Conservation (phyloP, 192 early-diverging fungal species). For the Coemansia sp. region DNA sequence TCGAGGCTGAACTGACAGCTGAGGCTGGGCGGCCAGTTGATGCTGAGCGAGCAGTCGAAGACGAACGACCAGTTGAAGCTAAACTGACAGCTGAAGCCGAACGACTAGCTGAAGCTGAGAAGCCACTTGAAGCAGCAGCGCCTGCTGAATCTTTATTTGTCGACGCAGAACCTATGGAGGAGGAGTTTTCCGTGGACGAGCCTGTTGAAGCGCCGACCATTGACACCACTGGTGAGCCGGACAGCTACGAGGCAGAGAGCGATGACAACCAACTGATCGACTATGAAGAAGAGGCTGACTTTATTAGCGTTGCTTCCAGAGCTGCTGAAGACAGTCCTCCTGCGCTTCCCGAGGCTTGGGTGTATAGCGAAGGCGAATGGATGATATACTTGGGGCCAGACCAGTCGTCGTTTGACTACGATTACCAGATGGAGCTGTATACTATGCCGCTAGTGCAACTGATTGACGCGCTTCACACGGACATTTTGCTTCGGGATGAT, state of each 20-base stretch:
- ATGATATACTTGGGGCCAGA: conserved; percentile 43
- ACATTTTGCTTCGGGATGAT: conserved; percentile 30
- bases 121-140: neutral
- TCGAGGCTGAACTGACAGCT: no score
- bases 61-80: no score
- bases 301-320: neutral
- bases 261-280: conserved; percentile 21
- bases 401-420: conserved; percentile 27
- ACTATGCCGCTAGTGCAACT: conserved; percentile 34
- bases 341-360: conserved; percentile 39
- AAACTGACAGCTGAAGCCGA: no score
- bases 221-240: neutral
- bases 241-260: neutral
- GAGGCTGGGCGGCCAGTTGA: no score
- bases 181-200: neutral
- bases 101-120: no score
- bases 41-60: no score
- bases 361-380: conserved; percentile 47
- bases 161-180: neutral
- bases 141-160: neutral
- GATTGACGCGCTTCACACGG: conserved; percentile 33
- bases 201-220: neutral
- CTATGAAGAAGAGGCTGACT: conserved; percentile 13
- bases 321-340: neutral
- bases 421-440: conserved; percentile 30